Evolutionary conservation across 2,329 filamentous ascomycete species (phyloP).

Genomic region (Harringtonia aguacate): DNA sequence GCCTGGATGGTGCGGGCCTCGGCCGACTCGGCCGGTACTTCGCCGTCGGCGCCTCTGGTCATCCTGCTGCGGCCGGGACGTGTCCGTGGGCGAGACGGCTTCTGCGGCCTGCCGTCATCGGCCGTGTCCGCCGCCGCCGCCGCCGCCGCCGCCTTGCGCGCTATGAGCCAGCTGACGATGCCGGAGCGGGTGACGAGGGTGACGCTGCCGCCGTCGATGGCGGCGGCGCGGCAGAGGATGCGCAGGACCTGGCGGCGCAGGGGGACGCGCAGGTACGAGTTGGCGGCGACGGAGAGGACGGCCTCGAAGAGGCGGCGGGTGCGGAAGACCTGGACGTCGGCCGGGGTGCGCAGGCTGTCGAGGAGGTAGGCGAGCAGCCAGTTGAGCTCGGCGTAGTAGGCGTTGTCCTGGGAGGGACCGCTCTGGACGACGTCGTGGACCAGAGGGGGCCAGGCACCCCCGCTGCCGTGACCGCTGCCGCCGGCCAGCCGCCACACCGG

Average conservation of each 20-base stretch:
- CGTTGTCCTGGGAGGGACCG: conserved; percentile 61
- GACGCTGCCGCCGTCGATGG: conserved; percentile 61
- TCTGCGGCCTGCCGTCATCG: too few relatives aligned
- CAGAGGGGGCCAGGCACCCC: too few relatives aligned
- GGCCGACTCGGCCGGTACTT: conserved; percentile 15
- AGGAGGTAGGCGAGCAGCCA: conserved; percentile 67
- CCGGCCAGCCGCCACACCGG: conserved; percentile 67
- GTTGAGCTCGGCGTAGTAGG: conserved; percentile 58
- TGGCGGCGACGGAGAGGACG: conserved; percentile 57
- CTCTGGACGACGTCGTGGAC: conserved; percentile 51
- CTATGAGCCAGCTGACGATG: conserved; percentile 63
- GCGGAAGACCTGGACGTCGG: conserved; percentile 51
- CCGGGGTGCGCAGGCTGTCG: conserved; percentile 48
- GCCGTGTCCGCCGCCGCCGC: not conserved
- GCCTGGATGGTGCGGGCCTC: conserved; percentile 39
- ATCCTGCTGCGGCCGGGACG: not conserved
- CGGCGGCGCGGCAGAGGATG: conserved; percentile 57
- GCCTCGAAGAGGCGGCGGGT: conserved; percentile 62
- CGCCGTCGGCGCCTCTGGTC: not conserved
- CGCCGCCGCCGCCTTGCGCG: conserved; percentile 32
- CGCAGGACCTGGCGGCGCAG: conserved; percentile 48
- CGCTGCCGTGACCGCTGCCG: too few relatives aligned
- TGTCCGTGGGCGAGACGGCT: too few relatives aligned
- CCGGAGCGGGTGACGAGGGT: conserved; percentile 73
- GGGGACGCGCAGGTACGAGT: conserved; percentile 49